Evolutionary conservation across 352 stramenopile species (phyloP).

Genomic region (Phytophthora pini): DNA sequence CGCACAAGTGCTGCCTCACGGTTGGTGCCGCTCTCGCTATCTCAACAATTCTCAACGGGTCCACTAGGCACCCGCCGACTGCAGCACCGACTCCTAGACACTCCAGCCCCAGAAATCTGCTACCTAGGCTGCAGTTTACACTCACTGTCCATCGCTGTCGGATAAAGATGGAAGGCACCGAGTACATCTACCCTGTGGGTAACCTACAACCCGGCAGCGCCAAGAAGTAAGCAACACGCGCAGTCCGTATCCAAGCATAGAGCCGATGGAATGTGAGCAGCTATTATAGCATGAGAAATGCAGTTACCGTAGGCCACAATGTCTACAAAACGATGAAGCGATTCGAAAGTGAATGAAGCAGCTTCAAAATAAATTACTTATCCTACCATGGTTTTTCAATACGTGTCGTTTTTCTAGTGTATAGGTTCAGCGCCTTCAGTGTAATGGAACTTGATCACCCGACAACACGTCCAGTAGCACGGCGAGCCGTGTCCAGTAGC

Average conservation of each 20-base stretch:
- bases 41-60: slow-evolving; percentile 82
- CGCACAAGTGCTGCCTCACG: slow-evolving; percentile 87
- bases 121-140: slow-evolving; percentile 81
- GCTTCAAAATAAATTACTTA: slow-evolving; percentile 52
- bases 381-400: slow-evolving; percentile 36
- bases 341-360: slow-evolving; percentile 28
- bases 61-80: slow-evolving; percentile 31
- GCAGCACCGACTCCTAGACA: slow-evolving; percentile 49
- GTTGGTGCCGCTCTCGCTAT: slow-evolving; percentile 81
- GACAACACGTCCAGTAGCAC: slow-evolving; percentile 26
- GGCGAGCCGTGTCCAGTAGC: slow-evolving; percentile 60
- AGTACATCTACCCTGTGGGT: slow-evolving; percentile 60
- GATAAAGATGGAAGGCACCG: slow-evolving; percentile 81
- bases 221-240: slow-evolving; percentile 29
- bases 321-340: neutral
- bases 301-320: neutral
- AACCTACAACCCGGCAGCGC: slow-evolving; percentile 10
- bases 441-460: slow-evolving; percentile 4
- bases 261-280: neutral
- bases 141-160: slow-evolving; percentile 82
- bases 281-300: slow-evolving; percentile 6
- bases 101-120: slow-evolving; percentile 53
- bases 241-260: slow-evolving; percentile 12
- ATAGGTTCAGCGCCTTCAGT: slow-evolving; percentile 19
- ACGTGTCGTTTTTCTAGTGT: slow-evolving; percentile 33